Evolutionary conservation across 176 grass and related monocot species (phyloP).

Genomic region (Chrysopogon serrulatus): DNA sequence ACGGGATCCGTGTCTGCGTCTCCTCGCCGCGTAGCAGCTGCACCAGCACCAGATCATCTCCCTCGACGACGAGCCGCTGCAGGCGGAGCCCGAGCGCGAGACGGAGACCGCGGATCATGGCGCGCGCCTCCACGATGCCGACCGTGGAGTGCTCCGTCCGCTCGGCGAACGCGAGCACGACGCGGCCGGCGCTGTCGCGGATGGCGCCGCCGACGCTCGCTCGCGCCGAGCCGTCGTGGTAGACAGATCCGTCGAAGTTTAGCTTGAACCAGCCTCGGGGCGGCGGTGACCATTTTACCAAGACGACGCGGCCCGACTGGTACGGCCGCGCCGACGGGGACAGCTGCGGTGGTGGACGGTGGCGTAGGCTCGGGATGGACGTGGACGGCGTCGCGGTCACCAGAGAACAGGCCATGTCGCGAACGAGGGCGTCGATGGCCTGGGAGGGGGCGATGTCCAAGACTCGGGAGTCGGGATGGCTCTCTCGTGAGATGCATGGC

Average conservation of each 20-base stretch:
- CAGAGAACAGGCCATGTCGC: background rate
- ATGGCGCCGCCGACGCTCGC: background rate
- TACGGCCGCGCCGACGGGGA: background rate
- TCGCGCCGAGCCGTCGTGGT: background rate
- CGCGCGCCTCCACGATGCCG: background rate
- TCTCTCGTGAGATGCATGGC: too few relatives aligned
- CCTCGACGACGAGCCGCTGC: background rate
- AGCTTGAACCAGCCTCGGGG: background rate
- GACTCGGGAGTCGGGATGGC: too few relatives aligned
- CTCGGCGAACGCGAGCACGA: background rate
- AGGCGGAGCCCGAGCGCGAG: background rate
- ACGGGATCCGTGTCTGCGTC: background rate
- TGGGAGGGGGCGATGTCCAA: too few relatives aligned
- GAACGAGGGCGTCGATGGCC: too few relatives aligned
- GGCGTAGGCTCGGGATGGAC: accelerated
- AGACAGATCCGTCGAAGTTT: background rate
- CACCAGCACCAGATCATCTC: background rate
- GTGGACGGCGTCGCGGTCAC: background rate
- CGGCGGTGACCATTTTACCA: background rate
- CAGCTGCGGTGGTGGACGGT: background rate
- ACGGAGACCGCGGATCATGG: background rate
- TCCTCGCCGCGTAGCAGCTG: background rate
- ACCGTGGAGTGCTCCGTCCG: background rate
- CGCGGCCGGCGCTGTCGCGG: background rate
- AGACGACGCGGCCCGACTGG: background rate